phyloP scores from a whole-genome alignment of 139 green algal species.

The Haematococcus lacustris region DNA sequence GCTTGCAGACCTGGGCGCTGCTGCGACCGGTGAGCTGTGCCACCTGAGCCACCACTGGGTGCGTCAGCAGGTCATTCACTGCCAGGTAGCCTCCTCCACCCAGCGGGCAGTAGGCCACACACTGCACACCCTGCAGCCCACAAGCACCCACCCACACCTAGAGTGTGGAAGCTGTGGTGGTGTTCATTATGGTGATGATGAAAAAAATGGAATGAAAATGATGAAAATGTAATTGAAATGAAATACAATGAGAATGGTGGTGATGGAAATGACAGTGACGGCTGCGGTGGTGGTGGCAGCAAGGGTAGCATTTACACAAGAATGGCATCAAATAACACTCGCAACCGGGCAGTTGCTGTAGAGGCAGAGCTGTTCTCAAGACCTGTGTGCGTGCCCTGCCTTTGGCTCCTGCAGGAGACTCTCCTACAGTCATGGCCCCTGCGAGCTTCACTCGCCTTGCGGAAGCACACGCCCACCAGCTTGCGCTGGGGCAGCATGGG shows the following conservation, averaged over 20 bases:
- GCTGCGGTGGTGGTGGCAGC: background rate
- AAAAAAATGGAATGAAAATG: too few relatives aligned
- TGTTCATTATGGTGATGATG: too few relatives aligned
- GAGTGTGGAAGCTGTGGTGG: background rate
- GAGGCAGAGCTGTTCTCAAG: background rate
- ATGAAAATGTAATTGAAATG: too few relatives aligned
- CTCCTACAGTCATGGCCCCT: background rate
- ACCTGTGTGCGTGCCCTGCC: too few relatives aligned
- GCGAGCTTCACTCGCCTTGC: slow-evolving; percentile 38
- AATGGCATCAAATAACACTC: background rate
- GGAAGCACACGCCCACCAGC: slow-evolving; percentile 59
- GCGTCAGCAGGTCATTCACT: slow-evolving; percentile 18
- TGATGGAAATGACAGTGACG: background rate
- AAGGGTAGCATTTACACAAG: background rate
- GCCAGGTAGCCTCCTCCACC: slow-evolving; percentile 10
- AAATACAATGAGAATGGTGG: too few relatives aligned
- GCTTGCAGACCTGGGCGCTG: slow-evolving; percentile 32
- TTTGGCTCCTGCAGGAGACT: background rate
- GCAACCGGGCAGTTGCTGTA: background rate
- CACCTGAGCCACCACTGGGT: slow-evolving; percentile 2
- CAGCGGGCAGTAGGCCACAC: slow-evolving; percentile 63
- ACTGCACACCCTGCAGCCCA: slow-evolving; percentile 47
- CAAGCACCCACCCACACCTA: background rate
- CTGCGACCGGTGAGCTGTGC: slow-evolving; percentile 29
- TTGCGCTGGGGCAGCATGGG: slow-evolving; percentile 63